phyloP scores from a whole-genome alignment of 2,329 filamentous ascomycete genomes.

The Zasmidium citrigriseum region DNA sequence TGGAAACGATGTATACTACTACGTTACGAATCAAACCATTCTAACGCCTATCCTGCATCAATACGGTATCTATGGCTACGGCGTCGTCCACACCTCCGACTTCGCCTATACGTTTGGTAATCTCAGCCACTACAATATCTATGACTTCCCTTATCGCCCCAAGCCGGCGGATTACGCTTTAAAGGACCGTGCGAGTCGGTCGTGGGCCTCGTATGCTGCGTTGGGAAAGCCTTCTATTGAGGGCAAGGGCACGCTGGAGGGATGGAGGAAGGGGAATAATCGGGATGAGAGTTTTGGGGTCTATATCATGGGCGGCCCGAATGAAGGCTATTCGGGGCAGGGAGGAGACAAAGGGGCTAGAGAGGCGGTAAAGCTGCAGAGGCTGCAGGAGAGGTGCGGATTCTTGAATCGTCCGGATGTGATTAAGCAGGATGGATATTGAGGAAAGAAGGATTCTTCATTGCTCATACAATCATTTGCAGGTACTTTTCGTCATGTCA shows the following conservation, averaged over 20 bases:
- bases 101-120: constrained; percentile 54
- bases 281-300: constrained; percentile 30
- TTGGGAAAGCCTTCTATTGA: constrained; percentile 38
- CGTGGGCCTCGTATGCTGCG: constrained; percentile 52
- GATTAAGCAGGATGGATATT: constrained; percentile 38
- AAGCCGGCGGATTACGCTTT: constrained; percentile 45
- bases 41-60: constrained; percentile 46
- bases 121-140: constrained; percentile 44
- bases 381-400: constrained; percentile 48
- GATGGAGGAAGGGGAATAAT: constrained; percentile 44
- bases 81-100: constrained; percentile 55
- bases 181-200: constrained; percentile 42
- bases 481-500: too few relatives aligned
- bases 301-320: constrained; percentile 49
- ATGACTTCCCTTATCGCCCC: constrained; percentile 36
- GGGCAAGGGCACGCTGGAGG: constrained; percentile 42
- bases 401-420: constrained; percentile 50
- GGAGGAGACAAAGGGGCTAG: constrained; percentile 36
- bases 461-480: too few relatives aligned
- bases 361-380: constrained; percentile 38
- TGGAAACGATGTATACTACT: constrained; percentile 49
- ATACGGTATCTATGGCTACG: constrained; percentile 41
- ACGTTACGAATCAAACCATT: constrained; percentile 58
- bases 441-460: neutral
- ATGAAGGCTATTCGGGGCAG: constrained; percentile 45